Evolutionary conservation across 192 early-diverging fungal genomes (phyloP), one percentile per base, ranked within the genome.

Genomic region (Linnemannia zychae): DNA sequence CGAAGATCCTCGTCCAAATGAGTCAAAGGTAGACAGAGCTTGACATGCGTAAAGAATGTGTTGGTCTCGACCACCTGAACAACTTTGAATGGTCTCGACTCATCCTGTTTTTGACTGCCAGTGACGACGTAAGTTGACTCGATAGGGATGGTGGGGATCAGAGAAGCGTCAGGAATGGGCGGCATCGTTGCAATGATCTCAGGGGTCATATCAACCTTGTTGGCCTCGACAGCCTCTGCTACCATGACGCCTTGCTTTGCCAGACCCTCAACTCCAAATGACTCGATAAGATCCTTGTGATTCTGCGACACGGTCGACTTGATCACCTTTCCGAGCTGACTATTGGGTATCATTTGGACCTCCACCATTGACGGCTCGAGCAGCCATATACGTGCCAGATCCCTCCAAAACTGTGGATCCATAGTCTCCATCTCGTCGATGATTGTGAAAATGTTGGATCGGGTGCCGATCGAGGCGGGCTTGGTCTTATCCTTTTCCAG

Each of bases 41-140:
- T 88, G 33, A 94, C 48, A 47, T 92, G 89, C 0, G 89, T 80
- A 74, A 97, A 96, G 38, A 88, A 88, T 0, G 96, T 95, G 70
- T 95, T 92, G 13, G 93, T 89, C 50, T 88, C 73, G 11, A 97
- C 89, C 13, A 95, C 73, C 78, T 96, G 94, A 22, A 89, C 84
- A 7, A 86, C 71, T 2, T 80, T 71, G 34, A 94, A 93, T 0
- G 93, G 90, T 4, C 90, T 69, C 4, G 82, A 67, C 4, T 78
- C 71, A 1, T 73, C 81, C 11, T 75, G 13, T 48, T 36, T 76
- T 65, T 81, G 20, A 28, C 73, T 63, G 69, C 83, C 49, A 75
- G 83, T 60, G 77, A 71, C 11, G 0, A 81, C 52, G 71, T 85
- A 85, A 16, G 52, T 20, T 37, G 81, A 75, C 4, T 52, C 31